phyloP scores from a whole-genome alignment of 1,139 yeast species.

The Geotrichum fermentans region DNA sequence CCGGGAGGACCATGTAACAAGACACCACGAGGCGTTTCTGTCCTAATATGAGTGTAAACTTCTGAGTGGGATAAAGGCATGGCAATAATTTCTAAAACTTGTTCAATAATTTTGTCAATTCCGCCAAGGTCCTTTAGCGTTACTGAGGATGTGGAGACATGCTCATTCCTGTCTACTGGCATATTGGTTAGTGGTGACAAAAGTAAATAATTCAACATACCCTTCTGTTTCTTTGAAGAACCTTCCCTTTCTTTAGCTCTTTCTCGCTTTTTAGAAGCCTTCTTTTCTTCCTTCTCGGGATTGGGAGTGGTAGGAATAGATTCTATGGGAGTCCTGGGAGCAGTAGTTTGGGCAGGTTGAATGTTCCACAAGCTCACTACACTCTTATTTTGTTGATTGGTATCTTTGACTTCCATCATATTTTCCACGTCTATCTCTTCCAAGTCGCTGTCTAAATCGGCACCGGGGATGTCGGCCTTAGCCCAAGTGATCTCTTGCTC shows the following conservation, averaged over 20 bases:
- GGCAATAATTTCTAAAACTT: conserved; percentile 83
- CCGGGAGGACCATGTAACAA: conserved; percentile 97
- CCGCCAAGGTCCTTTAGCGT: conserved; percentile 82
- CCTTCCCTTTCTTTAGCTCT: conserved; percentile 35
- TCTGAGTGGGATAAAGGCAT: conserved; percentile 93
- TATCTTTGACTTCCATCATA: conserved; percentile 50
- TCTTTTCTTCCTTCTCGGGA: conserved; percentile 29
- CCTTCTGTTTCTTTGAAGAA: conserved; percentile 44
- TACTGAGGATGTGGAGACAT: conserved; percentile 35
- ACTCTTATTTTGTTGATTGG: conserved; percentile 67
- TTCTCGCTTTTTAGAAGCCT: conserved; percentile 34
- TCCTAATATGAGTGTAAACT: conserved; percentile 79
- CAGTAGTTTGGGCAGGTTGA: conserved; percentile 21
- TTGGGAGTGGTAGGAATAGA: conserved; percentile 16
- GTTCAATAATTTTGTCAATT: conserved; percentile 73
- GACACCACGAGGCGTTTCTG: conserved; percentile 96
- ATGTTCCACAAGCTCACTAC: conserved; percentile 67
- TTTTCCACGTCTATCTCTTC: conserved; percentile 45
- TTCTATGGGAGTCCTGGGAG: conserved; percentile 11
- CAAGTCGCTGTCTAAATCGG: conserved; percentile 40
- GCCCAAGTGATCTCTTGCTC: conserved; percentile 41
- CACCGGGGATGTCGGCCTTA: conserved; percentile 29
- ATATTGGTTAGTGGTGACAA: conserved; percentile 3
- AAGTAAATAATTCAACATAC: conserved; percentile 29
- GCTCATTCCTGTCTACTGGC: conserved; percentile 22